These are phyloP conservation scores for Erodium moschatum DNA, from an alignment of 441 rosid species.

Conservation along the genomic window DNA sequence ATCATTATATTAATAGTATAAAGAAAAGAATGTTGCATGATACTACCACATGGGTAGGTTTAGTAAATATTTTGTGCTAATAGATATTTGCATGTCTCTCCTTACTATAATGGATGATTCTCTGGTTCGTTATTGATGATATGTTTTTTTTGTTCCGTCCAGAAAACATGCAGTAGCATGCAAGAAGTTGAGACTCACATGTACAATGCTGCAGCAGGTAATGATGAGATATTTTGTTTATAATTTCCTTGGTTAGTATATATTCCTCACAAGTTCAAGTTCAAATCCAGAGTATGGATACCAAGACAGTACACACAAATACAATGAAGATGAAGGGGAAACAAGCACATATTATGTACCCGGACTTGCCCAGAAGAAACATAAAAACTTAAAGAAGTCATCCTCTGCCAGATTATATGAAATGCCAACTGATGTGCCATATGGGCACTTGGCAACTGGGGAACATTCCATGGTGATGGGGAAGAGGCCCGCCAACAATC, in stretches of 20 bases:
- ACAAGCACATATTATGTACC: constrained; percentile 39
- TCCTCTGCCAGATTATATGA: no score
- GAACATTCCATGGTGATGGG: no score
- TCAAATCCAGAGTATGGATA: constrained; percentile 48
- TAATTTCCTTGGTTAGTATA: constrained; percentile 19
- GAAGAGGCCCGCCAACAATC: no score
- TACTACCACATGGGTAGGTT: no score
- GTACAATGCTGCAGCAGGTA: constrained; percentile 56
- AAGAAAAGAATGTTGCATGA: no score
- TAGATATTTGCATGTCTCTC: neutral
- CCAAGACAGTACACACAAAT: constrained; percentile 29
- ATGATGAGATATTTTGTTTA: constrained; percentile 16
- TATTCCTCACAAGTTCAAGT: constrained; percentile 27
- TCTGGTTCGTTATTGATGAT: neutral
- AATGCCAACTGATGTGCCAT: no score
- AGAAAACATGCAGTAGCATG: neutral
- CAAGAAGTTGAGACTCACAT: constrained; percentile 76
- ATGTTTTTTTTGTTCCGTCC: neutral
- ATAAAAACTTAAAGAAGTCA: no score
- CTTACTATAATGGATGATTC: neutral
- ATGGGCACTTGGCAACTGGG: no score
- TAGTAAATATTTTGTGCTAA: no score
- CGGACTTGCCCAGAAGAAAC: no score
- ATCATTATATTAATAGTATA: no score
- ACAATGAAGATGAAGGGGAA: constrained; percentile 88